These are phyloP conservation scores for Aspergillus uvarum DNA, from an alignment of 2,329 filamentous ascomycete species.

Conservation along the genomic window DNA sequence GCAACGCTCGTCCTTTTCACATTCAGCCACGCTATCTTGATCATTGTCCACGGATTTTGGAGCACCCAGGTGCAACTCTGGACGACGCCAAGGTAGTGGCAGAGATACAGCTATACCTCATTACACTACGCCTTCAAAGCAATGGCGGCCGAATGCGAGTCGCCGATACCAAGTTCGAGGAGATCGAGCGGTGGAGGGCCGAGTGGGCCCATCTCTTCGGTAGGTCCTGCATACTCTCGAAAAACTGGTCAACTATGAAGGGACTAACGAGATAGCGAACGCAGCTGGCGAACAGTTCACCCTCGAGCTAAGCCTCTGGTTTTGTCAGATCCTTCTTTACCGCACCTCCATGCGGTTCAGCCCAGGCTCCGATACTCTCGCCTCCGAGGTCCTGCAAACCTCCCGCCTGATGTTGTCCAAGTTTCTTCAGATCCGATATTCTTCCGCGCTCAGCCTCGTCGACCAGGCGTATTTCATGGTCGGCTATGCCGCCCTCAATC, in stretches of 20 bases:
- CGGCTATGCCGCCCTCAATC: slow-evolving; percentile 36
- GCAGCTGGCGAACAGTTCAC: slow-evolving; percentile 32
- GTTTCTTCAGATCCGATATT: slow-evolving; percentile 31
- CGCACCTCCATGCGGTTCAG: slow-evolving; percentile 30
- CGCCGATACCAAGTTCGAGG: slow-evolving; percentile 31
- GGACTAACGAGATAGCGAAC: not conserved
- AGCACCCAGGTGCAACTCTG: slow-evolving; percentile 30
- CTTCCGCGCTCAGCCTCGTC: slow-evolving; percentile 27
- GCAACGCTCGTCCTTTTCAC: slow-evolving; percentile 33
- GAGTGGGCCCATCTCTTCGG: slow-evolving; percentile 35
- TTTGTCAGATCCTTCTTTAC: slow-evolving; percentile 37
- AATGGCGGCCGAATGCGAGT: slow-evolving; percentile 28
- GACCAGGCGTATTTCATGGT: slow-evolving; percentile 37
- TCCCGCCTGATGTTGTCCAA: slow-evolving; percentile 32
- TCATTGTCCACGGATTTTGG: slow-evolving; percentile 31
- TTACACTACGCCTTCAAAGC: slow-evolving; percentile 29
- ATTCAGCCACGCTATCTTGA: slow-evolving; percentile 32
- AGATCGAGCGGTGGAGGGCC: slow-evolving; percentile 36
- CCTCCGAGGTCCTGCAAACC: slow-evolving; percentile 30
- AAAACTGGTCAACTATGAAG: slow-evolving; percentile 1
- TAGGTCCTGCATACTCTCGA: slow-evolving; percentile 12
- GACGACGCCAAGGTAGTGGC: slow-evolving; percentile 34
- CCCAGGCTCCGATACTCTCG: slow-evolving; percentile 26
- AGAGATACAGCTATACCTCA: slow-evolving; percentile 34
- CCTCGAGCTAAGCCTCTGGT: slow-evolving; percentile 36